phyloP scores from a whole-genome alignment of 164 flowering plant species.

The Hamamelis virginiana region DNA sequence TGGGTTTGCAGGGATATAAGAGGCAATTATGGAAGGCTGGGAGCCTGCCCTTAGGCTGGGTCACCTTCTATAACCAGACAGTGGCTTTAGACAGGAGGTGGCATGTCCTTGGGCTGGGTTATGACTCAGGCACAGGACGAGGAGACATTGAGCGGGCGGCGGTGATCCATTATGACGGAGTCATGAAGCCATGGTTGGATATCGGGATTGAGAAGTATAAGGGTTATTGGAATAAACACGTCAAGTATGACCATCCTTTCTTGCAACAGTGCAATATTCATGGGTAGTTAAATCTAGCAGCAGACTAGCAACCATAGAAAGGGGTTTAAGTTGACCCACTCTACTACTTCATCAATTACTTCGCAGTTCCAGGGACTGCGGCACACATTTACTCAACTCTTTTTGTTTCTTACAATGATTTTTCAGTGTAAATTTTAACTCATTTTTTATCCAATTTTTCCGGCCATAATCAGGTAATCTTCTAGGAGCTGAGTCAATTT shows the following conservation, averaged over 20 bases:
- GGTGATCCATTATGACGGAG: slow-evolving; percentile 85
- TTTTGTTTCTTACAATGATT: slow-evolving; percentile 9
- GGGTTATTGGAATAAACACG: slow-evolving; percentile 66
- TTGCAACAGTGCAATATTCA: slow-evolving; percentile 90
- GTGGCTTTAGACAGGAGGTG: slow-evolving; percentile 60
- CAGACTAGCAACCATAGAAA: not conserved
- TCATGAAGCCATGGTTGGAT: slow-evolving; percentile 94
- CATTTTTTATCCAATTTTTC: slow-evolving; percentile 13
- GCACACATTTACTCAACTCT: slow-evolving; percentile 10
- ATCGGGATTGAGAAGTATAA: slow-evolving; percentile 65
- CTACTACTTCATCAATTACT: slow-evolving; percentile 1
- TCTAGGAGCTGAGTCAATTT: slow-evolving; percentile 25
- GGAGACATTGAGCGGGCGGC: slow-evolving; percentile 64
- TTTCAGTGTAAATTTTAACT: slow-evolving; percentile 28
- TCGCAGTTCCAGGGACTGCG: slow-evolving; percentile 8
- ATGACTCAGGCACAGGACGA: slow-evolving; percentile 40
- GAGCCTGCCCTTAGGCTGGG: slow-evolving; percentile 78
- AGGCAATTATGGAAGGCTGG: slow-evolving; percentile 68
- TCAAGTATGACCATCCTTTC: slow-evolving; percentile 61
- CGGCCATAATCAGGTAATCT: slow-evolving; percentile 21
- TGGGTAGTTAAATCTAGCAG: slow-evolving; percentile 18
- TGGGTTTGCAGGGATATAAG: slow-evolving; percentile 54
- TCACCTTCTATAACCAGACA: slow-evolving; percentile 72
- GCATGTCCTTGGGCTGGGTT: slow-evolving; percentile 86
- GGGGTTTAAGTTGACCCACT: slow-evolving; percentile 8